Percentiles rank a stretch among this genome's conserved stretches.
Evolutionary conservation across 176 grass and related monocot species (phyloP).

Genomic region (sorghum (Sorghum bicolor)): DNA sequence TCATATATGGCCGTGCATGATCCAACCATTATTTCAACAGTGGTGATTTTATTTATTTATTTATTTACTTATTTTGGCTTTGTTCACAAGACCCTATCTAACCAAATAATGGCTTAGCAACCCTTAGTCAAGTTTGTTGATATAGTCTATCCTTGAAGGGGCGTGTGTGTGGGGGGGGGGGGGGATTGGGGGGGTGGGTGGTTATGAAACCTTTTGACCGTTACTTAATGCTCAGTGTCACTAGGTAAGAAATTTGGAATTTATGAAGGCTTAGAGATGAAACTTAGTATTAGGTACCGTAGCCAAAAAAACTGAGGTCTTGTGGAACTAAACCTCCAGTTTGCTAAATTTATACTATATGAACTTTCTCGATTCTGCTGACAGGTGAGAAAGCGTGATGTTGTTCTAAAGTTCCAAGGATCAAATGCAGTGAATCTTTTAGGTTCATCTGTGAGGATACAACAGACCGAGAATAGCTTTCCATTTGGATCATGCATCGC

Average conservation of each 20-base stretch:
- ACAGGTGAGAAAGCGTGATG: conserved; percentile 82
- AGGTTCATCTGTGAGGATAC: conserved; percentile 68
- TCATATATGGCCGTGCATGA: background rate
- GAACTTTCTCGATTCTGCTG: conserved; percentile 18
- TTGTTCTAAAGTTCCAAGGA: conserved; percentile 72
- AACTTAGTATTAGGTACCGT: background rate
- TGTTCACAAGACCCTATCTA: background rate
- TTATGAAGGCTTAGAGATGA: background rate
- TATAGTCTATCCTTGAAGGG: background rate
- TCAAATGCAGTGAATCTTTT: conserved; percentile 37
- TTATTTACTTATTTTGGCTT: too few relatives aligned
- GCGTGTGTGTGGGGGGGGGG: too few relatives aligned
- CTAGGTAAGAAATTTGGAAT: background rate
- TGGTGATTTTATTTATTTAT: too few relatives aligned
- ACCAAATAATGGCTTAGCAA: background rate
- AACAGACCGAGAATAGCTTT: conserved; percentile 78
- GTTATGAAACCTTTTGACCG: background rate
- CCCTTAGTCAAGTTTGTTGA: background rate
- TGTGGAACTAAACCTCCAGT: background rate
- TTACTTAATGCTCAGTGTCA: background rate
- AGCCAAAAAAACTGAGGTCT: background rate
- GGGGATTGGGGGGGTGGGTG: too few relatives aligned
- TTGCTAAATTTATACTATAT: conserved; percentile 11
- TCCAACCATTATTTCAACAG: background rate
- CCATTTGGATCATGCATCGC: conserved; percentile 89